Evolutionary conservation across 345 rosid species (phyloP).

Genomic region (Camelina laxa): DNA sequence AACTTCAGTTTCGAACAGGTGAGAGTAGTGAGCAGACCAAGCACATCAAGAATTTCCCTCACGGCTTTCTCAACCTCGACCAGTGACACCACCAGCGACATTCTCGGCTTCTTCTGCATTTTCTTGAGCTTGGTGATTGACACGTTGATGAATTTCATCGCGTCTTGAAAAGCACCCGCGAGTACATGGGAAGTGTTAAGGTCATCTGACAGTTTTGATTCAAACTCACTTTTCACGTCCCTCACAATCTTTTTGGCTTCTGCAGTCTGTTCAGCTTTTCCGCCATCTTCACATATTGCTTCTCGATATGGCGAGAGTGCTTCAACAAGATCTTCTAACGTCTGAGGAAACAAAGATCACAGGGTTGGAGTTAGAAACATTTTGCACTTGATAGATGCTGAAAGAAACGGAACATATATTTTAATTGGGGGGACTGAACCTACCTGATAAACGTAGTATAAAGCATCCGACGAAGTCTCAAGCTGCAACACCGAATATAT

Average conservation of each 20-base stretch:
- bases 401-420: too few species aligned
- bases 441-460: conserved; percentile 76
- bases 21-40: conserved; percentile 57
- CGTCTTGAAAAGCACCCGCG: conserved; percentile 71
- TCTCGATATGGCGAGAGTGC: conserved; percentile 53
- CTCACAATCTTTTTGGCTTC: conserved; percentile 55
- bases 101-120: neutral
- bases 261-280: conserved; percentile 38
- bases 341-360: conserved; percentile 42
- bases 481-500: conserved; percentile 55
- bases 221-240: conserved; percentile 54
- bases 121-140: conserved; percentile 55
- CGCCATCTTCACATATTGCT: conserved; percentile 27
- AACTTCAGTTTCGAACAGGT: conserved; percentile 42
- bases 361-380: neutral
- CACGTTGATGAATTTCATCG: conserved; percentile 67
- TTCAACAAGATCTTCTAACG: conserved; percentile 65
- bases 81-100: conserved; percentile 54
- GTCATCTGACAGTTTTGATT: conserved; percentile 68
- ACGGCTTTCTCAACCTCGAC: conserved; percentile 54
- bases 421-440: neutral
- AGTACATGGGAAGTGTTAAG: conserved; percentile 63
- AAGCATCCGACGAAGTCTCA: conserved; percentile 60
- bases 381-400: neutral
- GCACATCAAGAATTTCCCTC: conserved; percentile 51